phyloP scores from a whole-genome alignment of 352 stramenopile species.

The Aphanomyces astaci region DNA sequence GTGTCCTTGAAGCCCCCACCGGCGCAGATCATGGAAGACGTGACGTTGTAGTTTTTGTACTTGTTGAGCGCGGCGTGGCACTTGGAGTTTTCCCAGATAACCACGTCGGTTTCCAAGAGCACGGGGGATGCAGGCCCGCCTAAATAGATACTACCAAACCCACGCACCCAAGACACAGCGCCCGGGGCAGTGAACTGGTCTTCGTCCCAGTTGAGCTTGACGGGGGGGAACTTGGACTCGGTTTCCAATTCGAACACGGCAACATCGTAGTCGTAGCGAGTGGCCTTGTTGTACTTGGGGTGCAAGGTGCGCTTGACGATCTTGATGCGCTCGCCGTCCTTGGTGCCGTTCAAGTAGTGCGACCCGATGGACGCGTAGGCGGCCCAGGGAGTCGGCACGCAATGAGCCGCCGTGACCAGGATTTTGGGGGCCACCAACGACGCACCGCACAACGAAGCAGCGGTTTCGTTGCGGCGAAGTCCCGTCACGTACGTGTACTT shows the following conservation, averaged over 20 bases:
- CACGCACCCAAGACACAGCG: conserved; percentile 31
- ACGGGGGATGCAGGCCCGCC: conserved; percentile 26
- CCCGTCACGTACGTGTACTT: conserved; percentile 41
- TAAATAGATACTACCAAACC: conserved; percentile 25
- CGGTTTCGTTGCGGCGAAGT: conserved; percentile 32
- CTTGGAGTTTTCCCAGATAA: conserved; percentile 35
- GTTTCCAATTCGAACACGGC: conserved; percentile 45
- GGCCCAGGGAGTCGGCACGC: conserved; percentile 26
- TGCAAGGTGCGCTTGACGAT: conserved; percentile 42
- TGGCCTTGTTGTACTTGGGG: conserved; percentile 37
- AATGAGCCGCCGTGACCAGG: conserved; percentile 59
- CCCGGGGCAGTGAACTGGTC: conserved; percentile 42
- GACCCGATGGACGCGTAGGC: conserved; percentile 46
- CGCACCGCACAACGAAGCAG: conserved; percentile 42
- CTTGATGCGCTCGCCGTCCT: conserved; percentile 41
- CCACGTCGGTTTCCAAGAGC: conserved; percentile 37
- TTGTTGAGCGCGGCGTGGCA: conserved; percentile 31
- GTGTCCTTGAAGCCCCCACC: conserved; percentile 26
- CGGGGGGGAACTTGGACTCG: conserved; percentile 33
- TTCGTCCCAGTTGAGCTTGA: conserved; percentile 31
- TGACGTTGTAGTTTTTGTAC: conserved; percentile 24
- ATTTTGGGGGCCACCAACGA: conserved; percentile 57
- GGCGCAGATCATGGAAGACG: conserved; percentile 52
- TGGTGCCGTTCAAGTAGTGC: conserved; percentile 38
- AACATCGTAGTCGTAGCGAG: conserved; percentile 49